phyloP scores from a whole-genome alignment of 2,329 filamentous ascomycete genomes.

The Fusarium concolor region DNA sequence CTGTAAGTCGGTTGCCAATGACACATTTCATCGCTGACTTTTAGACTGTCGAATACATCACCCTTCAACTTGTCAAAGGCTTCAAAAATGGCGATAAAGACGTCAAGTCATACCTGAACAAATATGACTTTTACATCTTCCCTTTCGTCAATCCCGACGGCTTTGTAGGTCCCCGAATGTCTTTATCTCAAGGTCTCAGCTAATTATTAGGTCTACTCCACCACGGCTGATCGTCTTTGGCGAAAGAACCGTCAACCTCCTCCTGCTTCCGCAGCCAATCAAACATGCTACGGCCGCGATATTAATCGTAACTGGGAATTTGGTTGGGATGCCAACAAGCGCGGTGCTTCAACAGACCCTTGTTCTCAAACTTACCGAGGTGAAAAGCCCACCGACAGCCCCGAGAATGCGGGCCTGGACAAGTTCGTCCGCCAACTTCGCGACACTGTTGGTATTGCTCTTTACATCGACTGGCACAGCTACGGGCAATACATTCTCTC shows the following conservation, averaged over 20 bases:
- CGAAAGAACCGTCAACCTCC: slow-evolving; percentile 63
- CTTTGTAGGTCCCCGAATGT: slow-evolving; percentile 33
- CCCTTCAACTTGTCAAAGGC: slow-evolving; percentile 57
- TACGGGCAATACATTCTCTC: slow-evolving; percentile 59
- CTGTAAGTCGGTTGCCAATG: slow-evolving; percentile 59
- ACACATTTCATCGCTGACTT: not conserved
- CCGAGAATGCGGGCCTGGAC: slow-evolving; percentile 60
- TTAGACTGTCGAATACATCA: slow-evolving; percentile 60
- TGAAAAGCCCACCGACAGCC: slow-evolving; percentile 54
- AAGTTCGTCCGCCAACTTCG: slow-evolving; percentile 49
- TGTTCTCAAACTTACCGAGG: slow-evolving; percentile 61
- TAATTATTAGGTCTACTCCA: slow-evolving; percentile 55
- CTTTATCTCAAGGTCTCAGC: not conserved
- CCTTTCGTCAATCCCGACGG: slow-evolving; percentile 62
- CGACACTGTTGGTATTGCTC: slow-evolving; percentile 52
- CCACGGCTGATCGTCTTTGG: slow-evolving; percentile 61
- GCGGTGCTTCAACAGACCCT: slow-evolving; percentile 61
- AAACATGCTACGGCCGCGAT: slow-evolving; percentile 62
- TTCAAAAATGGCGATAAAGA: slow-evolving; percentile 53
- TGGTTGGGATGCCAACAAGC: slow-evolving; percentile 58
- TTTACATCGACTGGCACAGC: slow-evolving; percentile 62
- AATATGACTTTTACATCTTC: slow-evolving; percentile 68
- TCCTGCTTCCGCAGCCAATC: slow-evolving; percentile 26
- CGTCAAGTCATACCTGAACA: slow-evolving; percentile 60
- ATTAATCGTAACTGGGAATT: slow-evolving; percentile 67